Base-by-base conservation (phyloP, 1,284 basidiomycete genomes). In the Athelia sp. region DNA sequence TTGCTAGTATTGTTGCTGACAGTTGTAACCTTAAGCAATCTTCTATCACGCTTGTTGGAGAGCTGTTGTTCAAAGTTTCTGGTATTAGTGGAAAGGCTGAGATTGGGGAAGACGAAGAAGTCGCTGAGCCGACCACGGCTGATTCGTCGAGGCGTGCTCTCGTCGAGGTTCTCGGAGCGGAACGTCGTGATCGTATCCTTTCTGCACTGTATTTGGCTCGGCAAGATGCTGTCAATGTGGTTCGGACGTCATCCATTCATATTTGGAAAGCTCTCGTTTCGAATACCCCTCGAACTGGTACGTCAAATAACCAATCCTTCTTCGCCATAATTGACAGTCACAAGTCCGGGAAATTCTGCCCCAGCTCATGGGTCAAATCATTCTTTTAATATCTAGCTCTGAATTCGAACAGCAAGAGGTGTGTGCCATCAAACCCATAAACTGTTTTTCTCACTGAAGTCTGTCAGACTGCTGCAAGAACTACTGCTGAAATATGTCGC, bases 201-300 rank as follows among this genome's bases (percentile, higher is more conserved):
- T 87, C 94, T 3, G 90, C 90, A 1, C 71, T 99, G 51, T 99
- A 96, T 68, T 79, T 99, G 57, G 87, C 95, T 50, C 86, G 95
- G 50, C 97, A 99, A 69, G 97, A 99, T 67, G 80, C 92, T 22
- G 91, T 98, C 58, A 85, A 84, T 45, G 81, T 87, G 42, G 95
- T 99, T 34, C 84, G 97, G 43, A 90, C 94, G 67, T 84, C 93
- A 2, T 93, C 96, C 0, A 84, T 96, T 49, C 93, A 96, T 56
- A 98, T 98, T 56, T 99, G 97, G 97, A 99, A 99, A 71, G 95
- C 92, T 1, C 76, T 99, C 54, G 95, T 99, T 22, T 83, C 93
- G 68, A 99, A 92, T 55, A 92, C 89, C 0, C 90, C 88, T 9
- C 75, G 85, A 51, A 91, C 90, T 58, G 84, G 89, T 89, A 61